A percentile compares a stretch with the other conserved stretches of the same genome.
Conservation (phyloP, 371 early-diverging fungal species). For the Mucor velutinosus region DNA sequence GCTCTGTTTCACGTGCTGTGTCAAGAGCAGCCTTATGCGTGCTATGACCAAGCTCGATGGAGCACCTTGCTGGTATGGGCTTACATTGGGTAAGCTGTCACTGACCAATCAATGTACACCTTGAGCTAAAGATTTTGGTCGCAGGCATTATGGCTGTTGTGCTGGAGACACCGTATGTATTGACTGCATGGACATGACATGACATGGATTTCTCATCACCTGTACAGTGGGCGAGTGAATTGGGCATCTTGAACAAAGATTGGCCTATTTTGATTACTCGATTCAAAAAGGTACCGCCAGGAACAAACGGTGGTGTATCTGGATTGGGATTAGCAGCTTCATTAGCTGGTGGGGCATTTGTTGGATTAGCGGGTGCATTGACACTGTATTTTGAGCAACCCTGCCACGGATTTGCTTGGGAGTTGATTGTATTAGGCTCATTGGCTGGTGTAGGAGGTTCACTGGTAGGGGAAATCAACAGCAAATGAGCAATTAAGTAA, state of each 20-base stretch:
- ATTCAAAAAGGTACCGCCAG: conserved; percentile 74
- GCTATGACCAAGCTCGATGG: conserved; percentile 33
- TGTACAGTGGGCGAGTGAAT: conserved; percentile 82
- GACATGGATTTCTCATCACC: background rate
- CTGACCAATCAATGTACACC: background rate
- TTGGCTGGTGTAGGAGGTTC: conserved; percentile 76
- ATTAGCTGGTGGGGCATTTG: conserved; percentile 71
- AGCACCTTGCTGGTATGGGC: conserved; percentile 50
- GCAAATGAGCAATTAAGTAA: background rate
- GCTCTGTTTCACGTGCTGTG: conserved; percentile 52
- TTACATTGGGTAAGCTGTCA: conserved; percentile 54
- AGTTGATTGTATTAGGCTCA: conserved; percentile 51
- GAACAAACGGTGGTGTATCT: conserved; percentile 87
- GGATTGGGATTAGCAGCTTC: conserved; percentile 68
- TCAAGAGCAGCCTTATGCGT: conserved; percentile 28
- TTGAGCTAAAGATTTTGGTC: conserved; percentile 2
- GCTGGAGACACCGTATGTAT: conserved; percentile 80
- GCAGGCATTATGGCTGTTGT: conserved; percentile 82
- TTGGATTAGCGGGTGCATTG: conserved; percentile 69
- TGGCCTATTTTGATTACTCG: conserved; percentile 82
- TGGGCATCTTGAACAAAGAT: conserved; percentile 74
- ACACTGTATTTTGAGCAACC: conserved; percentile 51
- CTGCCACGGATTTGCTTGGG: conserved; percentile 42
- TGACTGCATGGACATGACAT: background rate
- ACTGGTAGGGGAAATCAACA: conserved; percentile 43